A percentile compares a stretch with the other conserved stretches of the same genome.
Evolutionary conservation across 2,329 filamentous ascomycete genomes (phyloP).

Genomic region (Colletotrichum lentis): DNA sequence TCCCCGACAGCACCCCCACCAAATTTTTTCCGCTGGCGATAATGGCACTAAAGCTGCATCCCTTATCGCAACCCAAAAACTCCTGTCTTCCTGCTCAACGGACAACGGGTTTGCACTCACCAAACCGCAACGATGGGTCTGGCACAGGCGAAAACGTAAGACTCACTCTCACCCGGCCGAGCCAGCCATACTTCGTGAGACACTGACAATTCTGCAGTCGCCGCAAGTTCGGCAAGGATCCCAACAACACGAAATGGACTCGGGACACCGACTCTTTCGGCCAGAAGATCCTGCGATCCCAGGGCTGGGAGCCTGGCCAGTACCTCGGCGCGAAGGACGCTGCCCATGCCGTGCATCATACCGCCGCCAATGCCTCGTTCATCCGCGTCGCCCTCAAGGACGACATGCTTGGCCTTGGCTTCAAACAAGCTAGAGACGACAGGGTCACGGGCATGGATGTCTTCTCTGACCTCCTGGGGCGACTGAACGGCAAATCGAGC

Average conservation of each 20-base stretch:
- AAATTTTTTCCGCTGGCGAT: slow-evolving; percentile 36
- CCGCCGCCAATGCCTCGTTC: slow-evolving; percentile 81
- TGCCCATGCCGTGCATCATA: slow-evolving; percentile 77
- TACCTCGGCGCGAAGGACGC: slow-evolving; percentile 82
- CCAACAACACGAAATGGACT: slow-evolving; percentile 95
- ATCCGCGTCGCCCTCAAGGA: slow-evolving; percentile 89
- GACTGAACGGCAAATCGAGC: slow-evolving; percentile 87
- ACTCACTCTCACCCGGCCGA: not conserved
- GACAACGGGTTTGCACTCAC: slow-evolving; percentile 12
- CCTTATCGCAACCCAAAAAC: slow-evolving; percentile 34
- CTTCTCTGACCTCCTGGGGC: slow-evolving; percentile 84
- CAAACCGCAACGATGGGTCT: slow-evolving; percentile 38
- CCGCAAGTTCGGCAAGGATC: slow-evolving; percentile 84
- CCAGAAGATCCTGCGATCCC: slow-evolving; percentile 84
- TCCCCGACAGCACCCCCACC: slow-evolving; percentile 30
- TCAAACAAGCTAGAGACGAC: slow-evolving; percentile 76
- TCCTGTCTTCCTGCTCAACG: slow-evolving; percentile 21
- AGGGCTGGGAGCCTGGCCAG: slow-evolving; percentile 90
- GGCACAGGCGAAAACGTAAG: slow-evolving; percentile 36
- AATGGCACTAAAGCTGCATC: slow-evolving; percentile 18
- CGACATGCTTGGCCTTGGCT: slow-evolving; percentile 89
- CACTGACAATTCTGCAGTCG: slow-evolving; percentile 42
- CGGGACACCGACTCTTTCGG: slow-evolving; percentile 84
- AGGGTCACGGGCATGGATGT: slow-evolving; percentile 86
- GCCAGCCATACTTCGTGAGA: not conserved